Evolutionary conservation across 108 stramenopile species (phyloP).

Genomic region (Conticribra weissflogii): DNA sequence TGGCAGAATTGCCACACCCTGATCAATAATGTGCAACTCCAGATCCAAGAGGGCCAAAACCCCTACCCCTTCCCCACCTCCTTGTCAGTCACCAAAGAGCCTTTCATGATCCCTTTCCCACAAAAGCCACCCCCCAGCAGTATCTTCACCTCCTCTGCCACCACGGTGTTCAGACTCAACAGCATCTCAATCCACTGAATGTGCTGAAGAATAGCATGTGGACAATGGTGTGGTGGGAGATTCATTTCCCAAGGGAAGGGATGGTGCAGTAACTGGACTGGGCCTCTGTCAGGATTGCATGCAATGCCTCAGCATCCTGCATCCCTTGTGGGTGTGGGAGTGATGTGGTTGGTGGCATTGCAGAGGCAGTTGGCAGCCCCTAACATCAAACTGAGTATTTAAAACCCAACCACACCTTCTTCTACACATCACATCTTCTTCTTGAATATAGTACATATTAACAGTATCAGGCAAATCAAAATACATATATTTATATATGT

Average conservation of each 20-base stretch:
- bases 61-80: conserved; percentile 6
- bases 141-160: conserved; percentile 58
- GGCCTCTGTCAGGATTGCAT: conserved; percentile 78
- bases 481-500: too few species aligned
- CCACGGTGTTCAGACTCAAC: conserved; percentile 56
- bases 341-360: conserved; percentile 78
- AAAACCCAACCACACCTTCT: too few species aligned
- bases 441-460: too few species aligned
- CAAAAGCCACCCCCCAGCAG: background rate
- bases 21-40: conserved; percentile 21
- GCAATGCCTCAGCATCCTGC: conserved; percentile 89
- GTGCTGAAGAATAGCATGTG: conserved; percentile 60
- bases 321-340: conserved; percentile 61
- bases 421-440: too few species aligned
- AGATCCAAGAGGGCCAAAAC: conserved; percentile 7
- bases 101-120: background rate
- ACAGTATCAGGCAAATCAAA: too few species aligned
- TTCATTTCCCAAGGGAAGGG: conserved; percentile 5
- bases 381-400: too few species aligned
- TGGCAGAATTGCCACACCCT: conserved; percentile 27
- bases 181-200: conserved; percentile 64
- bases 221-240: conserved; percentile 55
- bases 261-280: conserved; percentile 57
- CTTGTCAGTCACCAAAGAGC: background rate
- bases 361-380: conserved; percentile 74